Evolutionary conservation across 139 green algal genomes (phyloP).

Genomic region (Trebouxia sp.): DNA sequence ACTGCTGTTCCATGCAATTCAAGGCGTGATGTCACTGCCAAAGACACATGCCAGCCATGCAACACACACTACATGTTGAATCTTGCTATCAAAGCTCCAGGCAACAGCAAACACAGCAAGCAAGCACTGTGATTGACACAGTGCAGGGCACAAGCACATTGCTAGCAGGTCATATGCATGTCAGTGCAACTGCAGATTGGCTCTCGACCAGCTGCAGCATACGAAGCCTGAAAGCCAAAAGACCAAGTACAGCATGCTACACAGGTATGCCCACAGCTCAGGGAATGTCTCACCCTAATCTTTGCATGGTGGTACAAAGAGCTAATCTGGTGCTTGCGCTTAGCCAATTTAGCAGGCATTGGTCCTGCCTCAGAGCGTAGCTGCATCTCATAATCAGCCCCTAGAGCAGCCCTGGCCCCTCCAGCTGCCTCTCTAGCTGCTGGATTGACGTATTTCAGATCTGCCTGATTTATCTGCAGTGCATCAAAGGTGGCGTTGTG

Average conservation of each 20-base stretch:
- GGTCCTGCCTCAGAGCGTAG: slow-evolving; percentile 56
- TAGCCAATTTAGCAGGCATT: slow-evolving; percentile 55
- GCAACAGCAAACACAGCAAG: neutral
- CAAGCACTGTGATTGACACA: neutral
- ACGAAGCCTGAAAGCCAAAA: neutral
- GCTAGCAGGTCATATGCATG: too few species aligned
- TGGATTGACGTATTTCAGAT: slow-evolving; percentile 58
- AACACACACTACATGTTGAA: neutral
- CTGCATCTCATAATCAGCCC: slow-evolving; percentile 64
- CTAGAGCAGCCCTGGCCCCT: slow-evolving; percentile 58
- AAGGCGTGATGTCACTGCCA: neutral
- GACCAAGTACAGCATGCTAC: neutral
- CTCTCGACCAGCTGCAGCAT: neutral
- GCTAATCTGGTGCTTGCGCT: slow-evolving; percentile 78
- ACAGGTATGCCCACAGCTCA: neutral
- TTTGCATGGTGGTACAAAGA: slow-evolving; percentile 68
- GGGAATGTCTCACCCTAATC: slow-evolving; percentile 41
- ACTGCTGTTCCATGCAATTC: neutral
- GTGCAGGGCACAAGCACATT: neutral
- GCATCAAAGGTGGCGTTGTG: neutral
- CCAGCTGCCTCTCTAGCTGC: slow-evolving; percentile 43
- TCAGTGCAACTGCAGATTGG: too few species aligned
- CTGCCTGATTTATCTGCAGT: slow-evolving; percentile 57
- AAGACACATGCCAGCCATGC: neutral
- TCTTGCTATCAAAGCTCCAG: neutral